Evolutionary conservation across 164 flowering plant species (phyloP), one percentile per base, ranked within the genome.

Genomic region (Vitis labrusca): DNA sequence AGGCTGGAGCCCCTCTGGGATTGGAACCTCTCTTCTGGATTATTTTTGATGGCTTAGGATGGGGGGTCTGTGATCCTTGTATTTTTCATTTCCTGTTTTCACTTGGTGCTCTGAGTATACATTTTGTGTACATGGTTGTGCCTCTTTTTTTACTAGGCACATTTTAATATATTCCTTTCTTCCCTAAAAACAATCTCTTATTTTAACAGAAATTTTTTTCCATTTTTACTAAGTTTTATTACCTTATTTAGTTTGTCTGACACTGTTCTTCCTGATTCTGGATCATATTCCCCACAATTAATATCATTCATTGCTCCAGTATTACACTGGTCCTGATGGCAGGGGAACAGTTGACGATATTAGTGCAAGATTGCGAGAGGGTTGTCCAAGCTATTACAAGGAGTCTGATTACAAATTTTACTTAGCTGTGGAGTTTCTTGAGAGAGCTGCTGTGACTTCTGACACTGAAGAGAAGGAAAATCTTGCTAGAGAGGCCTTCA

Each of bases 281-380:
- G n/a, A 1, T 29, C 30, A 8, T 50, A 19, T 37, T 68, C 15
- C 14, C 11, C 53, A 50, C 13, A 19, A 48, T 63, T 63, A 16
- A 61, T 73, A 13, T 51, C 53, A 59, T 72, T 53, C 30, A 23
- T 72, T 73, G 54, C 69, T 75, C 80, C 92, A 96, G 99, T 93
- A 85, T 79, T 96, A 96, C 83, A 89, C 96, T 81, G 95, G 97
- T 63, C 88, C 94, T 50, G 97, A 91, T 87, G 98, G 97, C 74
- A 88, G 97, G 87, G 98, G 98, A 11, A 93, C 98, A 15, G 98
- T 96, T 27, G 94, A 91, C 79, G 98, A 96, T 75, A 90, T 96
- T 59, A 96, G 98, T 82, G 89, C 81, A 53, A 91, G 85, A 77
- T 74, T 96, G 55, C 85, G 91, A 1, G 97, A 91, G 62, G 98